phyloP scores from a whole-genome alignment of 345 rosid species.

The Linum tenue region DNA sequence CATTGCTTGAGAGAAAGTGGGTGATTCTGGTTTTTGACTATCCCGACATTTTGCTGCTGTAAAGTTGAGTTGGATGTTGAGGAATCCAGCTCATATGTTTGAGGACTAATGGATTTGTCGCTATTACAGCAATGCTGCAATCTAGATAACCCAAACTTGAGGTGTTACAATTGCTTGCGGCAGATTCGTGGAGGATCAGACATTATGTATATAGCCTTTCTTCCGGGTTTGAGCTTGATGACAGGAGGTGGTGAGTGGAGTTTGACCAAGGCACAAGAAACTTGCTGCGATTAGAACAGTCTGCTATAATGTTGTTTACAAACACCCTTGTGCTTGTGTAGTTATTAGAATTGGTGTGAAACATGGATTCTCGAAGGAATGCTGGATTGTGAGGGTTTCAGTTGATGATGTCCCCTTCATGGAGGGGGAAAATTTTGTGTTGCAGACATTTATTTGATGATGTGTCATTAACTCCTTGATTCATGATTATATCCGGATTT shows the following conservation, averaged over 20 bases:
- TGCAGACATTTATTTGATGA: slow-evolving; percentile 8
- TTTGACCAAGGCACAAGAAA: slow-evolving; percentile 10
- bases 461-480: slow-evolving; percentile 11
- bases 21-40: slow-evolving; percentile 15
- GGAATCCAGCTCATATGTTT: slow-evolving; percentile 14
- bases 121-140: slow-evolving; percentile 12
- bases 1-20: slow-evolving; percentile 48
- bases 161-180: slow-evolving; percentile 3
- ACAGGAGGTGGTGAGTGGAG: slow-evolving; percentile 12
- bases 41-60: slow-evolving; percentile 7
- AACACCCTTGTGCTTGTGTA: neutral
- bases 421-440: slow-evolving; percentile 21
- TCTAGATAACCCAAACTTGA: slow-evolving; percentile 5
- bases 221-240: slow-evolving; percentile 17
- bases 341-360: slow-evolving; percentile 12
- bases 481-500: neutral
- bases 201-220: slow-evolving; percentile 29
- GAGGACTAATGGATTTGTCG: slow-evolving; percentile 15
- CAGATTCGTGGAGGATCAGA: slow-evolving; percentile 20
- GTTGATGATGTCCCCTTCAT: slow-evolving; percentile 9
- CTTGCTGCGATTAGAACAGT: slow-evolving; percentile 13
- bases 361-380: slow-evolving; percentile 13
- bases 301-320: slow-evolving; percentile 7
- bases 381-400: slow-evolving; percentile 14
- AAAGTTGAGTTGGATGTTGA: slow-evolving; percentile 15